Percentiles rank a stretch among this genome's conserved stretches.
These are phyloP conservation scores for Ogataea naganishii DNA, from an alignment of 805 yeast genomes.

Conservation along the genomic window DNA sequence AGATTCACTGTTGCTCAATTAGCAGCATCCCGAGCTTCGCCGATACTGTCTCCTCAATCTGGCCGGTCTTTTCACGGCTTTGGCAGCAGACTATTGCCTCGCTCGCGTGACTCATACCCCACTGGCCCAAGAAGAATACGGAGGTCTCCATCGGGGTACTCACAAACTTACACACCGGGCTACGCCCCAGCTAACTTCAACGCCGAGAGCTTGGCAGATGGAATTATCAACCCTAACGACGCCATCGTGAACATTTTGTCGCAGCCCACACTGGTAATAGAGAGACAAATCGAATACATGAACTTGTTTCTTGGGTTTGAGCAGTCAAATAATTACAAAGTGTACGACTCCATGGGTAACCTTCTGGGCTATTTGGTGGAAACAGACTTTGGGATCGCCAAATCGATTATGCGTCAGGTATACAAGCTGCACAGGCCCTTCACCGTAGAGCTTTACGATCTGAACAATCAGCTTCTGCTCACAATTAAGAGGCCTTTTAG, in stretches of 20 bases:
- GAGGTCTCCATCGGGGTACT: too few relatives aligned
- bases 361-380: slow-evolving; percentile 78
- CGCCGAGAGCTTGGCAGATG: too few relatives aligned
- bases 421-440: slow-evolving; percentile 84
- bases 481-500: slow-evolving; percentile 79
- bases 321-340: slow-evolving; percentile 74
- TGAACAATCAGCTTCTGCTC: slow-evolving; percentile 47
- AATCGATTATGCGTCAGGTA: slow-evolving; percentile 73
- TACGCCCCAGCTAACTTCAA: too few relatives aligned
- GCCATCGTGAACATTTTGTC: slow-evolving; percentile 53
- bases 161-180: too few relatives aligned
- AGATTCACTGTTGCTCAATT: too few relatives aligned
- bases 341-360: slow-evolving; percentile 67
- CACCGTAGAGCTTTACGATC: slow-evolving; percentile 62
- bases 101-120: neutral
- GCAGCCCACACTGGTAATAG: slow-evolving; percentile 82
- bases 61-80: too few relatives aligned
- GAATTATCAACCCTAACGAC: slow-evolving; percentile 46
- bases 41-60: too few relatives aligned
- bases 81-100: too few relatives aligned
- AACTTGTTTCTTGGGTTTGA: slow-evolving; percentile 84
- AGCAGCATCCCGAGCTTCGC: too few relatives aligned
- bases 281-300: slow-evolving; percentile 83
- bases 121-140: neutral
- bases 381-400: slow-evolving; percentile 61